Base-by-base conservation (phyloP, 2,329 filamentous ascomycete species). In the Colletotrichum falcatum region DNA sequence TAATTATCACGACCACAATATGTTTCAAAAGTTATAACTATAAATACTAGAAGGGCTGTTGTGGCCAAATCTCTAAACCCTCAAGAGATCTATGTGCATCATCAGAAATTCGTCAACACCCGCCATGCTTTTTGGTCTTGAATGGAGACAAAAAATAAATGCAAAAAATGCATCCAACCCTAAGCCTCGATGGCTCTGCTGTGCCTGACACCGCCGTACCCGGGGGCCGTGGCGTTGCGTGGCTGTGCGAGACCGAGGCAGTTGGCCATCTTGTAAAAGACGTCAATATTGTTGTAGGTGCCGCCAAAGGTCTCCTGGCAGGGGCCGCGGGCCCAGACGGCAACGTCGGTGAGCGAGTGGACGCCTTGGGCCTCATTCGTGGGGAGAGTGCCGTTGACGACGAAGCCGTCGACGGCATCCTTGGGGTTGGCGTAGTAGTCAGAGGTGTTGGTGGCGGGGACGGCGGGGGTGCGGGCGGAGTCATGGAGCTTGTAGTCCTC, bases 221-320 rank as follows among this genome's bases (percentile, higher is more conserved):
- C 60, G n/a, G 65, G 39, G 8, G 53, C 53, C 20, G 64, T 71
- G 2, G 20, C 64, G 58, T 71, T 68, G 46, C 53, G 58, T 3
- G 68, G 72, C 74, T 75, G 77, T 4, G 78, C 80, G 51, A 91
- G 80, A 56, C 91, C 91, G 65, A 93, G 81, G 75, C 91, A 93
- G 74, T 85, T 85, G 18, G 91, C 89, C 77, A 94, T 92, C 79
- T 90, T 90, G 82, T 90, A 94, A 76, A 94, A 94, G 73, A 94
- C 84, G 73, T 94, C 92, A 55, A 93, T 87, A 77, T 90, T 92
- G 79, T 85, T 89, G 74, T 90, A 93, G 4, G 91, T 88, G 65
- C 92, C 92, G 5, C 90, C 88, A 78, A 96, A 96, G 18, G 87
- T 82, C 75, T 93, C 90, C 79, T 94, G 91, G 82, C 93, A 95